Conservation (phyloP, 345 rosid genomes). For the Bruguiera gymnorhiza region DNA sequence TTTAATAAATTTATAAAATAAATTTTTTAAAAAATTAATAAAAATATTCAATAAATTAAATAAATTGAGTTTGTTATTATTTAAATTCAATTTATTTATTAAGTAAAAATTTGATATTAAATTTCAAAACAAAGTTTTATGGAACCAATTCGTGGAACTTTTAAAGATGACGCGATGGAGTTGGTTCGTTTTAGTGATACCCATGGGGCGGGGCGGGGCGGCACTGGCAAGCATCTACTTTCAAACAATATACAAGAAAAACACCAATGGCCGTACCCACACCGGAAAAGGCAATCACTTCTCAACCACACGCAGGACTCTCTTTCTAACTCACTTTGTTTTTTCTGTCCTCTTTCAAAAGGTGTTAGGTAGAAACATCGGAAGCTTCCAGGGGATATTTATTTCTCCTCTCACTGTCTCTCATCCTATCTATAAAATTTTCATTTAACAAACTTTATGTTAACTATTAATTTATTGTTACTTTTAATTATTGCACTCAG, state of each 20-base stretch:
- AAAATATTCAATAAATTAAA: no score
- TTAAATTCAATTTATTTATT: no score
- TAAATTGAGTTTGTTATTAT: no score
- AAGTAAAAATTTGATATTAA: no score
- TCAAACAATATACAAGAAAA: neutral
- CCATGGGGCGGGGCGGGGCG: no score
- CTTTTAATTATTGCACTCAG: conserved; percentile 23
- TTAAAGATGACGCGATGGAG: no score
- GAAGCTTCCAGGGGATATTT: conserved; percentile 44
- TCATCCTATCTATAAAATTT: neutral
- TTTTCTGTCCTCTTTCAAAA: conserved; percentile 21
- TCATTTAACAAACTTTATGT: neutral
- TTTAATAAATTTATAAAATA: no score
- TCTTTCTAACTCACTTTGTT: neutral
- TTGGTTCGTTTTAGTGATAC: no score
- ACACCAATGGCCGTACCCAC: neutral
- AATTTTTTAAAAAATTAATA: no score
- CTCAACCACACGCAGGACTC: conserved; percentile 15
- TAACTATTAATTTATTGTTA: neutral
- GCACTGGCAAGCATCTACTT: neutral
- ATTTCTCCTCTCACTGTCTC: neutral
- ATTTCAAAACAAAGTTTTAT: no score
- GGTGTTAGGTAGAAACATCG: conserved; percentile 48
- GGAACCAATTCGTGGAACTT: no score
- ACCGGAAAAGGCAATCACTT: conserved; percentile 18